These are phyloP conservation scores for Gracilaria caudata DNA, from an alignment of 23 red algal species.

Conservation along the genomic window DNA sequence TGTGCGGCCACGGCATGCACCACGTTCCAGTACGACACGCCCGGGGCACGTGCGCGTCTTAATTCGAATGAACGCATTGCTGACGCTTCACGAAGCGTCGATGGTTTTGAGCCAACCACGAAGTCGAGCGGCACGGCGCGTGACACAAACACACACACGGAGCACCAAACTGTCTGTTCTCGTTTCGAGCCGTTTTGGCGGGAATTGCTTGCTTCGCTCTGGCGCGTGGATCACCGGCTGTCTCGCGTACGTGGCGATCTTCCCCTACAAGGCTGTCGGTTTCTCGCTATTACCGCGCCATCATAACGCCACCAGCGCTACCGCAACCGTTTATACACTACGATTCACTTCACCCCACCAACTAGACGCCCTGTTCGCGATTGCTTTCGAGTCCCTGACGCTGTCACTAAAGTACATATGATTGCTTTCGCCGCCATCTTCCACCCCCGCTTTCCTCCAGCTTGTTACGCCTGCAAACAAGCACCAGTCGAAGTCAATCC, in stretches of 20 bases:
- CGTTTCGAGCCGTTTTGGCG: background rate
- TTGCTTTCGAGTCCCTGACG: background rate
- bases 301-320: background rate
- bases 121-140: background rate
- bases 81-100: background rate
- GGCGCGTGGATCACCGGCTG: background rate
- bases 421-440: background rate
- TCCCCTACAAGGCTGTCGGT: conserved; percentile 3
- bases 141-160: no score
- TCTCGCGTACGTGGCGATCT: background rate
- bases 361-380: background rate
- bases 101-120: background rate
- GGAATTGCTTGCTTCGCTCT: background rate
- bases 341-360: background rate
- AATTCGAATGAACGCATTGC: background rate
- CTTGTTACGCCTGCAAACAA: background rate
- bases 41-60: background rate
- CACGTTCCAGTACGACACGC: background rate
- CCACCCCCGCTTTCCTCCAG: background rate
- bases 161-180: background rate
- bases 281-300: background rate
- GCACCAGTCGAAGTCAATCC: background rate
- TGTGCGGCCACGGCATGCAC: no score
- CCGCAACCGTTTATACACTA: background rate
- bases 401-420: background rate